Conservation (phyloP, 805 yeast species). For the Saturnispora hagleri region DNA sequence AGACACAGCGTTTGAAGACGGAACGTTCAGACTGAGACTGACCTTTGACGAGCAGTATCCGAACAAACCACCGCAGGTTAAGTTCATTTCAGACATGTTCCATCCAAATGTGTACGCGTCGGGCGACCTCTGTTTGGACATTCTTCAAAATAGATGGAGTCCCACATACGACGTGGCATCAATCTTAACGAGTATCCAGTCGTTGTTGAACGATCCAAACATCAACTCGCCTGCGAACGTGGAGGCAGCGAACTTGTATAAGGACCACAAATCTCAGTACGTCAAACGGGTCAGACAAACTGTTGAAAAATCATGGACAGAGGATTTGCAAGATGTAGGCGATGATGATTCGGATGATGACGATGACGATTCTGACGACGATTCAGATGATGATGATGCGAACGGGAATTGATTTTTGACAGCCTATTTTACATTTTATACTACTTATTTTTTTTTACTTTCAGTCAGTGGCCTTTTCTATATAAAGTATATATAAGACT, state of each 20-base stretch:
- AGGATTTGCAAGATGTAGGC: constrained; percentile 55
- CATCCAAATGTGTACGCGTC: constrained; percentile 96
- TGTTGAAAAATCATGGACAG: constrained; percentile 91
- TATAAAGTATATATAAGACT: background rate
- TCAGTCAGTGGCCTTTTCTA: background rate
- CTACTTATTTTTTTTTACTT: background rate
- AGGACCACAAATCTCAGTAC: constrained; percentile 91
- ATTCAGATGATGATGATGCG: constrained; percentile 16
- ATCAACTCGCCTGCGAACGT: constrained; percentile 96
- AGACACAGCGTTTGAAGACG: constrained; percentile 97
- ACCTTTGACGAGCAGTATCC: constrained; percentile 97
- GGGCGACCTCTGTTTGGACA: constrained; percentile 93
- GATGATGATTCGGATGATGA: constrained; percentile 34
- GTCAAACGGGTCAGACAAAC: constrained; percentile 87
- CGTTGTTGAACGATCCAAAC: constrained; percentile 90
- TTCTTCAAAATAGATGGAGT: constrained; percentile 94
- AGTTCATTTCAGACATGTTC: constrained; percentile 89
- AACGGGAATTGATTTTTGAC: constrained; percentile 7
- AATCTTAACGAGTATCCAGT: constrained; percentile 86
- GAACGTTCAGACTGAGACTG: constrained; percentile 78
- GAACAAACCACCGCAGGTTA: constrained; percentile 90
- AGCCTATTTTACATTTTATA: background rate
- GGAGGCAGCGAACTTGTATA: constrained; percentile 92
- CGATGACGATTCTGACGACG: constrained; percentile 24
- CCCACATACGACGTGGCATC: constrained; percentile 98